Base-by-base conservation (phyloP, 805 yeast genomes). In the Grigorovia yakushimaensis region DNA sequence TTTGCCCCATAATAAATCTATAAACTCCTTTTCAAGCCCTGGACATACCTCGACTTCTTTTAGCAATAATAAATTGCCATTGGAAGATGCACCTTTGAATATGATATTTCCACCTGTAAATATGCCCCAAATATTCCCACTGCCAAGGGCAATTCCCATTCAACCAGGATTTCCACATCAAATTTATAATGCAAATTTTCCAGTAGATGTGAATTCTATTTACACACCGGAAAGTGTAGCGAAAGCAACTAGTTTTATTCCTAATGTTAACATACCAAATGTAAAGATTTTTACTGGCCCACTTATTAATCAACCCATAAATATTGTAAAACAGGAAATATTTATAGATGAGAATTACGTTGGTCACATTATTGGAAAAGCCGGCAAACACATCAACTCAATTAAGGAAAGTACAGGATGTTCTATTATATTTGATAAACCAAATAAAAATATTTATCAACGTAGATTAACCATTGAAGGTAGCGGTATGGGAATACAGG, bases 281-380 rank as follows among this genome's bases (percentile, higher is more conserved):
- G 62, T 59, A 3, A 53, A 61, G 13, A 49, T 59, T 21, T 44
- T 55, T 8, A 62, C 58, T 40, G 51, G 50, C 4, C 43, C 54
- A 13, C 43, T 51, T 1, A 37, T 55, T 17, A 47, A 53, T 5
- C 53, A 57, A 55, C 76, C 57, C 24, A 54, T 54, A 54, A 47
- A 76, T 56, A 72, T 76, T 13, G 54, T 57, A 2, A 74, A 79
- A 47, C 86, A 84, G 63, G 89, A 83, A 50, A 72, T 87, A 3
- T 81, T 69, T 54, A 87, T 88, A 41, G 88, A 94, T 21, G 81
- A 82, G 59, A 77, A 78, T 36, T 82, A 75, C 63, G 88, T 88
- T 38, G 96, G 96, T 1, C 77, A 85, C 38, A 81, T 88, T 23
- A 88, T 88, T 50, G 96, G 96, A 1, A 85, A 81, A 64, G 87